Conservation (phyloP, 257 asterid genomes). For the Solanum infundibuliforme region DNA sequence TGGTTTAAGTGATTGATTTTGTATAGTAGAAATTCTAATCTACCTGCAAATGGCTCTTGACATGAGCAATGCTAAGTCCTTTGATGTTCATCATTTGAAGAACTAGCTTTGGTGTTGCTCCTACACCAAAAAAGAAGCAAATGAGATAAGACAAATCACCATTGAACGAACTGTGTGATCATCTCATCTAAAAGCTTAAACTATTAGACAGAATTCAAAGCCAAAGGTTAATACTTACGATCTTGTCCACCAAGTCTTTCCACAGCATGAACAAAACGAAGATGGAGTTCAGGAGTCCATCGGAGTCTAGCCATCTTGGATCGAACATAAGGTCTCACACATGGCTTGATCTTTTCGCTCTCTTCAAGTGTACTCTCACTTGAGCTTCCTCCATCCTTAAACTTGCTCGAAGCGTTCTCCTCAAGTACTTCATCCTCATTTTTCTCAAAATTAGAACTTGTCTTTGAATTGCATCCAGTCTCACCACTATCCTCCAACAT, state of each 20-base stretch:
- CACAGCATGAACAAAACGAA: slow-evolving; percentile 57
- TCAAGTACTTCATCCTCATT: slow-evolving; percentile 27
- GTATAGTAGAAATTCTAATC: neutral
- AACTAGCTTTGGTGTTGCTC: slow-evolving; percentile 80
- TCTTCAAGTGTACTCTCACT: slow-evolving; percentile 65
- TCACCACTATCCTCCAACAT: slow-evolving; percentile 39
- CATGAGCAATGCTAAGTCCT: slow-evolving; percentile 84
- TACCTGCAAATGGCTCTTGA: slow-evolving; percentile 94
- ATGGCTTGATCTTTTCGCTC: slow-evolving; percentile 36
- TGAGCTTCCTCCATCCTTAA: slow-evolving; percentile 63
- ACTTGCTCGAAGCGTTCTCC: slow-evolving; percentile 16
- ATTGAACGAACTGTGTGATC: neutral
- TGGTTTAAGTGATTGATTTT: neutral
- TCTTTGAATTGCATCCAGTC: slow-evolving; percentile 23
- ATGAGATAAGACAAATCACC: neutral
- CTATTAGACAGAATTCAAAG: neutral
- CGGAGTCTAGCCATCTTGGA: slow-evolving; percentile 83
- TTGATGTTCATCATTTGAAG: slow-evolving; percentile 73
- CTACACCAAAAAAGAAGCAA: slow-evolving; percentile 29
- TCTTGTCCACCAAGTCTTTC: slow-evolving; percentile 92
- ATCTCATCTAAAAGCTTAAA: neutral
- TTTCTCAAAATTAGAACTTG: slow-evolving; percentile 14
- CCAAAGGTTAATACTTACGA: slow-evolving; percentile 28
- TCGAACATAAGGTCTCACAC: slow-evolving; percentile 70
- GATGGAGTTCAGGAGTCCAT: slow-evolving; percentile 88